A percentile compares a stretch with the other conserved stretches of the same genome.
Evolutionary conservation across 345 rosid species (phyloP).

Genomic region (Gossypium turneri): DNA sequence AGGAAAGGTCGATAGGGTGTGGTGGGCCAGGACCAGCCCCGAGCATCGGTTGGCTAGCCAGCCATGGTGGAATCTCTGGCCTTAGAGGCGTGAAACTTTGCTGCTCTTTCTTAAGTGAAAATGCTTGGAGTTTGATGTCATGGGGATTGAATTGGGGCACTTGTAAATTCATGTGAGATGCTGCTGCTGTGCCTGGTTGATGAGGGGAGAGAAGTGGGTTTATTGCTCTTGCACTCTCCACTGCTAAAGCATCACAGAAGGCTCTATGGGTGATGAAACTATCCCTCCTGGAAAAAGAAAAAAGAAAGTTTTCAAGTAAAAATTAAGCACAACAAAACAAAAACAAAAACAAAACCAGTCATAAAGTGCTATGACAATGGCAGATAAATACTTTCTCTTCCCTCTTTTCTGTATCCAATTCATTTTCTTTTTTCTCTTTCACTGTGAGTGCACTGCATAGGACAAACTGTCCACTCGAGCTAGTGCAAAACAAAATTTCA

Average conservation of each 20-base stretch:
- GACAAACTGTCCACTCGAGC: conserved; percentile 39
- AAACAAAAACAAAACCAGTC: conserved; percentile 18
- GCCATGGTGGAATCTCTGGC: conserved; percentile 19
- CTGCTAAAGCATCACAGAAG: conserved; percentile 92
- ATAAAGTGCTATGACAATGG: conserved; percentile 24
- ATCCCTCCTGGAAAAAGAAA: conserved; percentile 67
- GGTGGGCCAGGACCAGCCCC: conserved; percentile 13
- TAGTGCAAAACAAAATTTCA: conserved; percentile 12
- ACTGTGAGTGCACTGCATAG: conserved; percentile 17
- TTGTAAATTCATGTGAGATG: conserved; percentile 17
- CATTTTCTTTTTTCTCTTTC: background rate
- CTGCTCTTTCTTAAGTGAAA: conserved; percentile 16
- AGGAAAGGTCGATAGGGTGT: conserved; percentile 3
- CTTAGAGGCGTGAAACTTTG: conserved; percentile 9
- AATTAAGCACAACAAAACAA: conserved; percentile 14
- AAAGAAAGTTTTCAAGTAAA: background rate
- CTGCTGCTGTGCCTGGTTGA: conserved; percentile 8
- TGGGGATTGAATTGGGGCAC: conserved; percentile 17
- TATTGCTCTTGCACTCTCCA: conserved; percentile 53
- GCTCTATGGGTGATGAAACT: conserved; percentile 96
- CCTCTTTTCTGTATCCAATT: conserved; percentile 15
- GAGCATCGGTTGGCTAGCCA: conserved; percentile 4
- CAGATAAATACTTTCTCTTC: conserved; percentile 18
- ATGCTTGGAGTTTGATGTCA: conserved; percentile 10
- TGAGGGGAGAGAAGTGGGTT: background rate